Conservation (phyloP, 352 stramenopile genomes). For the Phytophthora aleatoria region DNA sequence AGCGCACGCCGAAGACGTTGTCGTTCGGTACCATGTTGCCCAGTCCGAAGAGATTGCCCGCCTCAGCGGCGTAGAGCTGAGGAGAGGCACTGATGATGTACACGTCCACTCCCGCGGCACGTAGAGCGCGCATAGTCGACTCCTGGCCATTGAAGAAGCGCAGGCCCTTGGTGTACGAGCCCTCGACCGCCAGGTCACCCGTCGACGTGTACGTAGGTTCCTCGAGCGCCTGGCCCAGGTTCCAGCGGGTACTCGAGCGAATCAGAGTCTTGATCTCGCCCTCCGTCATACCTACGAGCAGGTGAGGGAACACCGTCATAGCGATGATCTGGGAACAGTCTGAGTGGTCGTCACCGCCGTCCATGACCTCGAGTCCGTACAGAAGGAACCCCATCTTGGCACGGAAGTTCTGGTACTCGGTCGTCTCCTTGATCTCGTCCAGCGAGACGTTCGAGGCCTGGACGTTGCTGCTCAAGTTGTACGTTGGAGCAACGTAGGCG, state of each 20-base stretch:
- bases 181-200: slow-evolving; percentile 42
- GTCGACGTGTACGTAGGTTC: slow-evolving; percentile 44
- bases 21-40: slow-evolving; percentile 54
- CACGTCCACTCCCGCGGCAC: slow-evolving; percentile 45
- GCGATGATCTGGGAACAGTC: slow-evolving; percentile 47
- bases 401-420: slow-evolving; percentile 61
- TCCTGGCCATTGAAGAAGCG: slow-evolving; percentile 70
- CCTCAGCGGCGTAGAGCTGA: slow-evolving; percentile 59
- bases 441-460: slow-evolving; percentile 23
- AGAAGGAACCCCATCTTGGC: slow-evolving; percentile 58
- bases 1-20: slow-evolving; percentile 67
- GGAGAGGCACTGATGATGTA: slow-evolving; percentile 72
- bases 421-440: slow-evolving; percentile 44
- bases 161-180: slow-evolving; percentile 54
- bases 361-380: slow-evolving; percentile 51
- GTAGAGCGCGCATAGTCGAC: slow-evolving; percentile 58
- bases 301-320: slow-evolving; percentile 63
- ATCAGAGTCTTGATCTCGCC: slow-evolving; percentile 57
- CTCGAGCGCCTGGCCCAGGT: slow-evolving; percentile 49
- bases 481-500: slow-evolving; percentile 50
- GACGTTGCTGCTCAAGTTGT: slow-evolving; percentile 43
- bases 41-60: slow-evolving; percentile 45
- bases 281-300: slow-evolving; percentile 61
- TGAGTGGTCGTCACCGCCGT: slow-evolving; percentile 44
- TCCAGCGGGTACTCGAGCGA: slow-evolving; percentile 49